A percentile compares a stretch with the other conserved stretches of the same genome.
phyloP scores from a whole-genome alignment of 257 asterid genomes.

The Nyctanthes arbortristis region DNA sequence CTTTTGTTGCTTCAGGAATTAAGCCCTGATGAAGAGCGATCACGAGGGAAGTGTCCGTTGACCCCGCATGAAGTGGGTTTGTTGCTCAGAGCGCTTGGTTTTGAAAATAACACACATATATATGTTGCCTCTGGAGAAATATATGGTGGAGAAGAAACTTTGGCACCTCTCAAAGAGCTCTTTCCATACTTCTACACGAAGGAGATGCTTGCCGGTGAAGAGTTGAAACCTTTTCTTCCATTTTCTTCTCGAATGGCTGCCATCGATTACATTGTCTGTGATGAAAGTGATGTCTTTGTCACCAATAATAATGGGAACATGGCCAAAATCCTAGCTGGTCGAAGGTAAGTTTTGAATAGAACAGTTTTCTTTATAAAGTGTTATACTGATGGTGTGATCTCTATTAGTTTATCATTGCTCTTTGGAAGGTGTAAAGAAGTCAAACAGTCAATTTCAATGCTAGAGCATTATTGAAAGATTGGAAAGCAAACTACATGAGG shows the following conservation, averaged over 20 bases:
- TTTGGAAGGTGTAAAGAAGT: not conserved
- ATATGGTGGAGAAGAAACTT: conserved; percentile 28
- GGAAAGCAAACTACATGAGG: not conserved
- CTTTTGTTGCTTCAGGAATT: conserved; percentile 7
- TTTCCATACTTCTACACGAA: conserved; percentile 27
- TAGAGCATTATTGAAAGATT: not conserved
- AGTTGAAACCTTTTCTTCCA: conserved; percentile 20
- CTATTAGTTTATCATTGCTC: not conserved
- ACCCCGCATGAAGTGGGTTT: conserved; percentile 29
- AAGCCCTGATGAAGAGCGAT: conserved; percentile 24
- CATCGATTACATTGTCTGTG: conserved; percentile 25
- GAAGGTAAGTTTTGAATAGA: conserved; percentile 15
- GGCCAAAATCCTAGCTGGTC: conserved; percentile 29
- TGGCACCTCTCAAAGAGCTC: conserved; percentile 22
- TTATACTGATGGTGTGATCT: not conserved
- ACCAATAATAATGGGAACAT: conserved; percentile 29
- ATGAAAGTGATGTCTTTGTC: conserved; percentile 27
- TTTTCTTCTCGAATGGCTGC: conserved; percentile 27
- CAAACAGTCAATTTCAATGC: not conserved
- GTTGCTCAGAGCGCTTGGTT: conserved; percentile 27
- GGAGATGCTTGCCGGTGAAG: conserved; percentile 26
- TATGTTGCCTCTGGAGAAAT: conserved; percentile 30
- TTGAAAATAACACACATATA: conserved; percentile 14
- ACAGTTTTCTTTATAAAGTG: not conserved
- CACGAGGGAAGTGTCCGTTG: conserved; percentile 27